Evolutionary conservation across 768 basidiomycete species (phyloP), one percentile per base, ranked within the genome.

Genomic region (Auriscalpium vulgare): DNA sequence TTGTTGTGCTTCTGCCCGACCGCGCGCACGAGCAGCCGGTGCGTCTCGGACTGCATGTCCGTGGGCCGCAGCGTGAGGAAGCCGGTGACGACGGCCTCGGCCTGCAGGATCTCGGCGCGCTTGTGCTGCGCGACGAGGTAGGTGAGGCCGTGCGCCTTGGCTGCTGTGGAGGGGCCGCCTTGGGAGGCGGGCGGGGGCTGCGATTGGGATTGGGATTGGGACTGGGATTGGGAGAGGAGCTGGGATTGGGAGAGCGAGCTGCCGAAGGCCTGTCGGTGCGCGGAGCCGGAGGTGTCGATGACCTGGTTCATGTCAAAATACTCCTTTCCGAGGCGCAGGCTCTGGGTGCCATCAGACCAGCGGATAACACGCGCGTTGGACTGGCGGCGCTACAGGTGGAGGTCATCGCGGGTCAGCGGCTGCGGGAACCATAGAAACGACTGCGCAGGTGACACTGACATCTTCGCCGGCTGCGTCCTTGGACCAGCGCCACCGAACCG

Each of bases 321-420:
- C 66, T 98, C 95, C 68, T 90, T 88, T 45, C 97, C 97, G 54
- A 99, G 74, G 60, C 90, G 87, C 35, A 99, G 79, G 63, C 93
- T 95, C 55, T 93, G 72, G 13, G 88, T 81, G 14, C 95, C 95
- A 67, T 99, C 97, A 7, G 94, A 97, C 97, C 97, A 99, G 13
- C 88, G 83, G 56, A 99, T 83, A 40, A 97, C 75, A 35, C 94
- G 87, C 59, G 88, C 84, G 66, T 99, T 99, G 14, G 92, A 91
- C 75, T 95, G 87, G 60, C 85, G 81, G 61, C 72, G 75, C 94
- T 97, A 68, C 14, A 43, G 29, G 2, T 29, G 29, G 29, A 2
- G 29, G 29, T 4, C 5, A 7, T 29, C 29, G 29, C 8, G n/a
- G 19, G 50, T 17, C 48, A 16, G 11, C 14, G 19, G 36, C 8